These are phyloP conservation scores for Singerocomus inundabilis DNA, from an alignment of 1,284 basidiomycete species.

Conservation along the genomic window DNA sequence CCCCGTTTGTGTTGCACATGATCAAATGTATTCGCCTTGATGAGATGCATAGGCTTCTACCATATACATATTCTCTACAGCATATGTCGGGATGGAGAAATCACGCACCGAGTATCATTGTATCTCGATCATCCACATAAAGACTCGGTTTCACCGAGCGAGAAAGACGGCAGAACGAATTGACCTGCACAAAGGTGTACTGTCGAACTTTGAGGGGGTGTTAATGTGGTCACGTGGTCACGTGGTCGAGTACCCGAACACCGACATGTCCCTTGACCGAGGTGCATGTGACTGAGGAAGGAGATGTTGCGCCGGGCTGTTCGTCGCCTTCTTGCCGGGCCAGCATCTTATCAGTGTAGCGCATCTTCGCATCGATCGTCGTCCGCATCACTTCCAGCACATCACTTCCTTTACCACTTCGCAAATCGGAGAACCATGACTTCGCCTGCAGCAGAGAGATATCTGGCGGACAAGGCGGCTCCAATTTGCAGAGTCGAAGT, in stretches of 20 bases:
- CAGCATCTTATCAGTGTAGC: conserved; percentile 14
- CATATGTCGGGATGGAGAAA: too few species aligned
- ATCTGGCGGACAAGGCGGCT: conserved; percentile 64
- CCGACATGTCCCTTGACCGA: background rate
- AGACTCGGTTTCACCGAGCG: too few species aligned
- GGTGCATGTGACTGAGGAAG: too few species aligned
- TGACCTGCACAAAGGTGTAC: too few species aligned
- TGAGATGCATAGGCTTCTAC: too few species aligned
- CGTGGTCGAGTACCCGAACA: conserved; percentile 1
- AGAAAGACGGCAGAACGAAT: too few species aligned
- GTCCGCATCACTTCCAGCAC: background rate
- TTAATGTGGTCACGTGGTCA: background rate
- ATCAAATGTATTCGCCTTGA: too few species aligned
- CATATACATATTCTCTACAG: too few species aligned
- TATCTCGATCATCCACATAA: too few species aligned
- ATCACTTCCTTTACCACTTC: background rate
- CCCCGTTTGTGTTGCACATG: too few species aligned
- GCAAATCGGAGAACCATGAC: conserved; percentile 31
- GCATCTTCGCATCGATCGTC: conserved; percentile 16
- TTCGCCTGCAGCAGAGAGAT: conserved; percentile 51
- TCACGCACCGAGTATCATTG: too few species aligned
- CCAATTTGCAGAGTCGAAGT: conserved; percentile 71
- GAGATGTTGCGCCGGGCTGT: conserved; percentile 11
- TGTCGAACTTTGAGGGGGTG: too few species aligned
- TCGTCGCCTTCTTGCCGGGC: conserved; percentile 3